Percentiles rank a stretch among this genome's conserved stretches.
These are phyloP conservation scores for Nitzschia palea DNA, from an alignment of 108 stramenopile genomes.

Conservation along the genomic window DNA sequence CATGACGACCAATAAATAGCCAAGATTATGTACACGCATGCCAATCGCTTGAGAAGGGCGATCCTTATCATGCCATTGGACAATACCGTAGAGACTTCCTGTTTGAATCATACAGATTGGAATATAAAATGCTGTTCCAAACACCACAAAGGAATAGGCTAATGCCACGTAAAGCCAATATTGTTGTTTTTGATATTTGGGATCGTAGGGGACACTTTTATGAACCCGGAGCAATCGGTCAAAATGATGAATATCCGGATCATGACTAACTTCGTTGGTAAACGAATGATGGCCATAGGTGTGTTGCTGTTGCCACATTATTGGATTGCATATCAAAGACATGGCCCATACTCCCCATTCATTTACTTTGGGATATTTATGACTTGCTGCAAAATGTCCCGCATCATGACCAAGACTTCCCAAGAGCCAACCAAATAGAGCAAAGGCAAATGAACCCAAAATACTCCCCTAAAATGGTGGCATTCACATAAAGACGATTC, in stretches of 20 bases:
- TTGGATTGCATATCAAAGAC: constrained; percentile 60
- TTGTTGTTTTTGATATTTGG: constrained; percentile 27
- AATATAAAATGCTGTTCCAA: constrained; percentile 55
- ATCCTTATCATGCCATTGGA: constrained; percentile 39
- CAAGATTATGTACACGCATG: constrained; percentile 32
- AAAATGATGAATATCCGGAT: constrained; percentile 77
- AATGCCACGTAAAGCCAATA: constrained; percentile 42
- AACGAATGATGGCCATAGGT: constrained; percentile 69
- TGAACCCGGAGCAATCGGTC: constrained; percentile 41
- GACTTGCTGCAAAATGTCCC: constrained; percentile 57
- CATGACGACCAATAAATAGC: constrained; percentile 42
- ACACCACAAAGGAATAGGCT: constrained; percentile 49
- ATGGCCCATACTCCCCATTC: constrained; percentile 52
- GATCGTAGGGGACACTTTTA: constrained; percentile 25
- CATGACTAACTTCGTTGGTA: constrained; percentile 63
- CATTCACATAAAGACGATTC: background rate
- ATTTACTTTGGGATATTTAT: constrained; percentile 34
- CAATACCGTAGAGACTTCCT: constrained; percentile 41
- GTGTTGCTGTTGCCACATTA: constrained; percentile 77
- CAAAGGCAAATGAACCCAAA: constrained; percentile 48
- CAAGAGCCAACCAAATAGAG: constrained; percentile 57
- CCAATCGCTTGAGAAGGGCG: constrained; percentile 27
- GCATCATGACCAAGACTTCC: constrained; percentile 69
- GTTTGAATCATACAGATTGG: constrained; percentile 43
- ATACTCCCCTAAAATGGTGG: constrained; percentile 35